A percentile compares a stretch with the other conserved stretches of the same genome.
Conservation (phyloP, 2,329 filamentous ascomycete genomes). For the Coleophoma cylindrospora region DNA sequence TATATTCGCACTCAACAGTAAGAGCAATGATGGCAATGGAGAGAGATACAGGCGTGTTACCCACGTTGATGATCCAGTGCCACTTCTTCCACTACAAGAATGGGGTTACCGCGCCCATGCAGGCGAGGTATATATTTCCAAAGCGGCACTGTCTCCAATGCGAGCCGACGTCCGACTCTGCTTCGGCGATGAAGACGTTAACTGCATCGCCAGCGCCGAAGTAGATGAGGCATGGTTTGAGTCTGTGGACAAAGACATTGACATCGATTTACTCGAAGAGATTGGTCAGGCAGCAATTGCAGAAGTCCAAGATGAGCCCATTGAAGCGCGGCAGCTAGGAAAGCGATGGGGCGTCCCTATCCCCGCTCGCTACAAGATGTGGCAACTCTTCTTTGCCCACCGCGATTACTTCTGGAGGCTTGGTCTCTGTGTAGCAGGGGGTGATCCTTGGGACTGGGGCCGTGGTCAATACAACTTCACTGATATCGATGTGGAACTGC, state of each 20-base stretch:
- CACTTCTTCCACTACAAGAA: constrained; percentile 76
- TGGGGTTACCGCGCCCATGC: constrained; percentile 86
- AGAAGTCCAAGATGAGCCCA: background rate
- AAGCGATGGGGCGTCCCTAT: constrained; percentile 21
- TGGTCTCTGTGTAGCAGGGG: constrained; percentile 81
- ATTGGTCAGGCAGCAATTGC: background rate
- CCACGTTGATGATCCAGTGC: constrained; percentile 82
- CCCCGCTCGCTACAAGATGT: constrained; percentile 62
- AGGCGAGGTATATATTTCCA: constrained; percentile 83
- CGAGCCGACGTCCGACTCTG: constrained; percentile 68
- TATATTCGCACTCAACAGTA: constrained; percentile 7
- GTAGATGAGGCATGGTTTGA: constrained; percentile 10
- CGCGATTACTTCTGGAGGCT: constrained; percentile 95
- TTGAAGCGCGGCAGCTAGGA: constrained; percentile 7
- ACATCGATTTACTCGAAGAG: background rate
- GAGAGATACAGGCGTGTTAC: constrained; percentile 70
- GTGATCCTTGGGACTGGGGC: constrained; percentile 65
- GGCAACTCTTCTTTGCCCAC: constrained; percentile 90
- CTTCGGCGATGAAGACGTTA: constrained; percentile 48
- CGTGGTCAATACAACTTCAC: constrained; percentile 41
- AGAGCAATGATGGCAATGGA: background rate
- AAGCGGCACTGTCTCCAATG: constrained; percentile 62
- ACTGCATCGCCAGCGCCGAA: constrained; percentile 60
- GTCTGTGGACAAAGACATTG: background rate
- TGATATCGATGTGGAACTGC: background rate